Percentiles rank a stretch among this genome's conserved stretches.
These are phyloP conservation scores for Aspergillus sp. DNA, from an alignment of 2,329 filamentous ascomycete genomes.

Conservation along the genomic window DNA sequence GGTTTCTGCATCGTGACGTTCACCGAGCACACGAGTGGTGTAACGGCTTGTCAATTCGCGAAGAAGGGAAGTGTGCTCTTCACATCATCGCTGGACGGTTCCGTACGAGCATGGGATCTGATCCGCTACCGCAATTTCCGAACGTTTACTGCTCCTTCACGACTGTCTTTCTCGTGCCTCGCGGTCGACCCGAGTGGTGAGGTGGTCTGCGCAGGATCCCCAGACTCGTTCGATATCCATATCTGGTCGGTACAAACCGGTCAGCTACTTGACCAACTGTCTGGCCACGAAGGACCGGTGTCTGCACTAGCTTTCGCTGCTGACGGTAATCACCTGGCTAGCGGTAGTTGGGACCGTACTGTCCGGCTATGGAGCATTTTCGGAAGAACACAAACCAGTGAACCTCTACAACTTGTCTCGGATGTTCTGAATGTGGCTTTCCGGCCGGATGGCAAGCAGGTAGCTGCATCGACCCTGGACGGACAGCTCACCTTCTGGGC, in stretches of 20 bases:
- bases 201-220: slow-evolving; percentile 89
- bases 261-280: slow-evolving; percentile 83
- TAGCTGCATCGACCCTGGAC: slow-evolving; percentile 89
- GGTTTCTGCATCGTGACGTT: slow-evolving; percentile 99
- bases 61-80: slow-evolving; percentile 95
- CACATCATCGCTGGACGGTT: slow-evolving; percentile 91
- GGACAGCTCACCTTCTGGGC: slow-evolving; percentile 96
- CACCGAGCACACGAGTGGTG: slow-evolving; percentile 90
- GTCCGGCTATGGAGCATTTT: slow-evolving; percentile 97
- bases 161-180: slow-evolving; percentile 88
- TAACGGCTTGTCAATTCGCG: slow-evolving; percentile 89
- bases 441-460: slow-evolving; percentile 83
- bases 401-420: slow-evolving; percentile 86
- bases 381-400: slow-evolving; percentile 87
- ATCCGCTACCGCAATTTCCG: slow-evolving; percentile 95
- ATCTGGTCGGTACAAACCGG: slow-evolving; percentile 99
- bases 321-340: slow-evolving; percentile 78
- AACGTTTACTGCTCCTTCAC: slow-evolving; percentile 90
- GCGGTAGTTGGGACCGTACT: slow-evolving; percentile 95
- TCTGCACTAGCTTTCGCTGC: slow-evolving; percentile 85
- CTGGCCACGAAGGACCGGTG: slow-evolving; percentile 92
- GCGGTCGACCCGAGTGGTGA: slow-evolving; percentile 97
- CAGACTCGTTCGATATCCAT: slow-evolving; percentile 96
- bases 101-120: slow-evolving; percentile 91
- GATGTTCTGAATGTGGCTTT: slow-evolving; percentile 86